Conservation (phyloP, 192 early-diverging fungal species). For the Coemansia sp. region DNA sequence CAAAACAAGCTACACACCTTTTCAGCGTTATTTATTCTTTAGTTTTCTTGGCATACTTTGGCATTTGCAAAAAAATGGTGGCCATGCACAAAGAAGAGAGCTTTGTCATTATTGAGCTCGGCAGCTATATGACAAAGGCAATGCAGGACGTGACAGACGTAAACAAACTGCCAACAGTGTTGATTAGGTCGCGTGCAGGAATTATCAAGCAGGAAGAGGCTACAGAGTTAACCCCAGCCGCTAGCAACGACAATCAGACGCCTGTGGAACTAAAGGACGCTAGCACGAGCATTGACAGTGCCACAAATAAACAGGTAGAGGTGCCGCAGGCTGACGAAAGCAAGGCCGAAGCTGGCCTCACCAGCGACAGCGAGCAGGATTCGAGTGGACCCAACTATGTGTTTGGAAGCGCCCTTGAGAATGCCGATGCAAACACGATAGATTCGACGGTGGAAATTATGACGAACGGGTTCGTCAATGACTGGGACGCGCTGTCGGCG, state of each 20-base stretch:
- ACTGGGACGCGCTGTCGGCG: slow-evolving; percentile 74
- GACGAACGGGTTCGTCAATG: slow-evolving; percentile 58
- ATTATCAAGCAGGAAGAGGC: slow-evolving; percentile 16
- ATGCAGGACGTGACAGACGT: slow-evolving; percentile 75
- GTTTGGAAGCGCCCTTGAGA: slow-evolving; percentile 46
- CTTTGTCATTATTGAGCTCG: slow-evolving; percentile 85
- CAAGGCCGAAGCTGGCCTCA: neutral
- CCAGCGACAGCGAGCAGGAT: slow-evolving; percentile 7
- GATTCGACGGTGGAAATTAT: slow-evolving; percentile 57
- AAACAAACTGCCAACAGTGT: slow-evolving; percentile 66
- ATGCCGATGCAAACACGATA: slow-evolving; percentile 19
- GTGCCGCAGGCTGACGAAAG: neutral
- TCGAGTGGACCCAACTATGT: slow-evolving; percentile 34
- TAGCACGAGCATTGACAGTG: neutral
- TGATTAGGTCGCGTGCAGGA: slow-evolving; percentile 43
- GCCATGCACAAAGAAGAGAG: slow-evolving; percentile 66
- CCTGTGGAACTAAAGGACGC: neutral
- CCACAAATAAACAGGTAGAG: neutral
- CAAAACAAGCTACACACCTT: neutral
- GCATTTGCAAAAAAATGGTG: slow-evolving; percentile 20
- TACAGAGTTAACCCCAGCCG: too few relatives aligned
- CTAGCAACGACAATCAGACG: neutral
- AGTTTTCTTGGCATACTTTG: neutral
- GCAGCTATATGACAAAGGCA: slow-evolving; percentile 74
- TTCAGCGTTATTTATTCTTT: neutral